Conservation (phyloP, 306 rosid genomes). For the Adenanthera pavonina region DNA sequence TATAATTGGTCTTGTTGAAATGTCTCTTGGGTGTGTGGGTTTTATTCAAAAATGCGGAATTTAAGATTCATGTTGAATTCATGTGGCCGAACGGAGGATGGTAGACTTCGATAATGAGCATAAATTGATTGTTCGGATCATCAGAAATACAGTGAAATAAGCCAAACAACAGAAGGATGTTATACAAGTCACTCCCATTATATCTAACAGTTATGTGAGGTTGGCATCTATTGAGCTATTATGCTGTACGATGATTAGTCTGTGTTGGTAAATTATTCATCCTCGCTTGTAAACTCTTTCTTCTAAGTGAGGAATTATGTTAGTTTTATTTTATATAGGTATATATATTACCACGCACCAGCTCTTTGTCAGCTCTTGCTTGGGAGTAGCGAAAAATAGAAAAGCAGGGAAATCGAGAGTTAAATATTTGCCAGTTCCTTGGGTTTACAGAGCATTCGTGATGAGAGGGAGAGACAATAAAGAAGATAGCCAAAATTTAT, state of each 20-base stretch:
- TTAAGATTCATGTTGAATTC: background rate
- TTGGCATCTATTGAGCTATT: background rate
- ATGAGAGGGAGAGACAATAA: background rate
- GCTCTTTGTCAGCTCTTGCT: background rate
- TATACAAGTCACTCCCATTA: background rate
- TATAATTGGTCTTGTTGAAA: constrained; percentile 36
- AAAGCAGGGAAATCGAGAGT: background rate
- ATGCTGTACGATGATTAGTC: background rate
- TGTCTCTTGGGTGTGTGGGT: constrained; percentile 19
- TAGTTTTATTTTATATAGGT: background rate
- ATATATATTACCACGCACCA: background rate
- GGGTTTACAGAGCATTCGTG: background rate
- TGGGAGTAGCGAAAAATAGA: background rate
- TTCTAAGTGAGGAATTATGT: background rate
- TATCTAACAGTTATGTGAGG: background rate
- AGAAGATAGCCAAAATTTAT: background rate
- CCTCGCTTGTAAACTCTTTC: background rate
- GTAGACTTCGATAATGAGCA: constrained; percentile 34
- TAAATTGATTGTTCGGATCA: constrained; percentile 8
- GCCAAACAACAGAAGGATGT: background rate
- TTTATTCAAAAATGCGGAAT: constrained; percentile 13
- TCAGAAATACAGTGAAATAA: background rate
- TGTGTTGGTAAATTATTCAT: background rate
- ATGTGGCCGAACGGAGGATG: constrained; percentile 11
- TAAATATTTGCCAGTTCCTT: background rate